phyloP scores from a whole-genome alignment of 805 yeast species.

The Kluyveromyces siamensis region DNA sequence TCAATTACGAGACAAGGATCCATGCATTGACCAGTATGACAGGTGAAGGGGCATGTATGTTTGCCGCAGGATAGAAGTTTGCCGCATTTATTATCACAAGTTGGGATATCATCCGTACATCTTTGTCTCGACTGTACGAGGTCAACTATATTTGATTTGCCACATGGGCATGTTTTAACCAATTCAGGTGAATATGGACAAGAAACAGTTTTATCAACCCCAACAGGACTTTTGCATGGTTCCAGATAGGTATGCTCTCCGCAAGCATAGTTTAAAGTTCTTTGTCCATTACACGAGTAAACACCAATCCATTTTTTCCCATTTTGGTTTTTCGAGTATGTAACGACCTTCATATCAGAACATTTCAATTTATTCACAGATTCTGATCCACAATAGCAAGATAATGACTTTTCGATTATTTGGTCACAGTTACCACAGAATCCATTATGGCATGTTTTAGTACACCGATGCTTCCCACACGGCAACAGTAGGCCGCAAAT shows the following conservation, averaged over 20 bases:
- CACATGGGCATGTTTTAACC: conserved; percentile 71
- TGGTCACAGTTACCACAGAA: conserved; percentile 68
- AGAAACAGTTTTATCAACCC: conserved; percentile 18
- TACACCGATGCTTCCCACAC: conserved; percentile 63
- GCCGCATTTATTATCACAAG: conserved; percentile 58
- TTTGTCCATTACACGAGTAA: conserved; percentile 37
- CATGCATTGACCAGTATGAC: conserved; percentile 72
- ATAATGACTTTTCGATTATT: conserved; percentile 29
- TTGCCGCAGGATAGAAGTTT: conserved; percentile 66
- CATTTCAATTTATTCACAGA: conserved; percentile 29
- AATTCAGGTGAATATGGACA: conserved; percentile 60
- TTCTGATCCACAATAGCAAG: conserved; percentile 72
- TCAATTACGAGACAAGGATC: conserved; percentile 51
- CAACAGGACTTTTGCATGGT: conserved; percentile 26
- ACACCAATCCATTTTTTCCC: conserved; percentile 41
- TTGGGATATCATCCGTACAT: conserved; percentile 75
- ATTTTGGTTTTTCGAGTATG: conserved; percentile 28
- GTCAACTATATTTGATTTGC: conserved; percentile 43
- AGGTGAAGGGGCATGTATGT: conserved; percentile 50
- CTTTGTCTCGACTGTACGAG: conserved; percentile 35
- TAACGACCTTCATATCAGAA: conserved; percentile 35
- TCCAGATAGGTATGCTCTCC: conserved; percentile 52
- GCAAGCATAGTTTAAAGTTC: conserved; percentile 52
- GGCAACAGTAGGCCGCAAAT: conserved; percentile 57
- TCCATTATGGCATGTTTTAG: conserved; percentile 63